These are phyloP conservation scores for Phialophora tarda DNA, from an alignment of 2,329 filamentous ascomycete species.

Conservation along the genomic window DNA sequence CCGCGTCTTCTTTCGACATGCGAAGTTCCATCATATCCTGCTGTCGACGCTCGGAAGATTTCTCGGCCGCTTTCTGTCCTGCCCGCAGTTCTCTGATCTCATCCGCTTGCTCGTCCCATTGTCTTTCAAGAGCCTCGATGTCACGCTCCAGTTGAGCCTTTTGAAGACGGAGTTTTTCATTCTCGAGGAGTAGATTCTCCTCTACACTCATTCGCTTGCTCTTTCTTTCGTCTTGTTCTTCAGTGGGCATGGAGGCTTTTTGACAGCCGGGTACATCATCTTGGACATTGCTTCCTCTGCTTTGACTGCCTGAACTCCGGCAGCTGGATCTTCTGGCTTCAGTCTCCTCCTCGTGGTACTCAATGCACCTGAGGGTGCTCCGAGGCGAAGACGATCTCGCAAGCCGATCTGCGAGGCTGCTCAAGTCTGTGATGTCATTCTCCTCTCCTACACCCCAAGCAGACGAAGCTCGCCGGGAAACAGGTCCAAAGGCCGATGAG, in stretches of 20 bases:
- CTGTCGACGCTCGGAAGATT: background rate
- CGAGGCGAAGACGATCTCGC: background rate
- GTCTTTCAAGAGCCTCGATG: background rate
- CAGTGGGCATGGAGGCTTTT: background rate
- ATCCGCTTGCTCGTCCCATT: background rate
- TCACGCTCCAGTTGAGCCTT: background rate
- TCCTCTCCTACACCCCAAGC: background rate
- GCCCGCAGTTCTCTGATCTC: slow-evolving; percentile 2
- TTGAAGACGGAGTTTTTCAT: slow-evolving; percentile 10
- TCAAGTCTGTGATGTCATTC: background rate
- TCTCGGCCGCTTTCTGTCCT: background rate
- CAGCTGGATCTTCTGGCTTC: background rate
- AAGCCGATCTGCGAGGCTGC: background rate
- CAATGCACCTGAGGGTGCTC: background rate
- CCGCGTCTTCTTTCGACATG: slow-evolving; percentile 2
- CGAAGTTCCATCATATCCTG: slow-evolving; percentile 2
- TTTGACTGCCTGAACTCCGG: background rate
- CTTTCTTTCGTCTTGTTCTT: background rate
- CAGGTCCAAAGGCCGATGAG: background rate
- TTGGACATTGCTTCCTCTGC: background rate
- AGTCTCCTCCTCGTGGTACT: background rate
- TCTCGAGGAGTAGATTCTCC: slow-evolving; percentile 2
- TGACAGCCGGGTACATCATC: background rate
- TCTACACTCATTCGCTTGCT: too few species aligned
- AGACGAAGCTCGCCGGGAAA: background rate